These are phyloP conservation scores for Diaporthe capsici DNA, from an alignment of 2,329 filamentous ascomycete genomes.

Conservation along the genomic window DNA sequence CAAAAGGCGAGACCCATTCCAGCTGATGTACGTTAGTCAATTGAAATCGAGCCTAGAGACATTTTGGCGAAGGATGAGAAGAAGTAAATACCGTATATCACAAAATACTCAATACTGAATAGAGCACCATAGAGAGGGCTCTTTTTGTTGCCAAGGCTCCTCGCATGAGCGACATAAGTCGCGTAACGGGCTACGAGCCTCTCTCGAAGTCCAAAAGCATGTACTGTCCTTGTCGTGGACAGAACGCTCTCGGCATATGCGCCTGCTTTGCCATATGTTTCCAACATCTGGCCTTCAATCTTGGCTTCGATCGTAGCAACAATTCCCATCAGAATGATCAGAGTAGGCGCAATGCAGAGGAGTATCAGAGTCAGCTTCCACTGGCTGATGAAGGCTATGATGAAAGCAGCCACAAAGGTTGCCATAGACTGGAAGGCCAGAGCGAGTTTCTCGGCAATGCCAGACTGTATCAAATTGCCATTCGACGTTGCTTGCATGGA, in stretches of 20 bases:
- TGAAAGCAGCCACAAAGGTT: conserved; percentile 53
- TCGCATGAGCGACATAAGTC: conserved; percentile 3
- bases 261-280: not conserved
- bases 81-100: not conserved
- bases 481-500: conserved; percentile 45
- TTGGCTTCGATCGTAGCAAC: not conserved
- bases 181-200: conserved; percentile 10
- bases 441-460: conserved; percentile 44
- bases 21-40: not conserved
- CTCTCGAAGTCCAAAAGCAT: not conserved
- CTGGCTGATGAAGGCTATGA: conserved; percentile 53
- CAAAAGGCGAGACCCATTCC: conserved; percentile 19
- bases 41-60: too few species aligned
- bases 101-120: conserved; percentile 16
- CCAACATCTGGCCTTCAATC: conserved; percentile 2
- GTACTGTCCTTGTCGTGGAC: not conserved
- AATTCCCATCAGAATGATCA: not conserved
- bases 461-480: conserved; percentile 7
- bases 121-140: conserved; percentile 6
- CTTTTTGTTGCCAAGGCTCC: conserved; percentile 7
- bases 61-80: not conserved
- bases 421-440: conserved; percentile 51
- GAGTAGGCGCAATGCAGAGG: conserved; percentile 59
- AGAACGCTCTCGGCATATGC: conserved; percentile 19
- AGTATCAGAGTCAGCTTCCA: conserved; percentile 59